Conservation (phyloP, 2,329 filamentous ascomycete genomes). For the Daldinia eschscholtzii region DNA sequence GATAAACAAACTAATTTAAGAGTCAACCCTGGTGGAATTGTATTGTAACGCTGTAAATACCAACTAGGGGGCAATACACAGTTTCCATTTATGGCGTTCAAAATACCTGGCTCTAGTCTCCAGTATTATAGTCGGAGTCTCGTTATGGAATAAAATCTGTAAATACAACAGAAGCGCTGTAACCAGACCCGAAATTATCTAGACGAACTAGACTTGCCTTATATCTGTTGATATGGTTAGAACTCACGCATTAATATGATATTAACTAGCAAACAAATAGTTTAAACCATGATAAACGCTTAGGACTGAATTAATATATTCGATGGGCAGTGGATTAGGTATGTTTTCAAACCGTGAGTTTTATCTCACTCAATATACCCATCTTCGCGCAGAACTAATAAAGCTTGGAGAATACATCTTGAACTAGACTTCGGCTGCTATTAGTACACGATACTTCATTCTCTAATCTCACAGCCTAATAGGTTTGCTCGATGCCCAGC, state of each 20-base stretch:
- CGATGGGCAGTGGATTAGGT: background rate
- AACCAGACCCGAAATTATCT: background rate
- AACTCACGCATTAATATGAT: background rate
- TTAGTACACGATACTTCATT: background rate
- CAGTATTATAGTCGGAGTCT: background rate
- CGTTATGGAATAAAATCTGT: constrained; percentile 3
- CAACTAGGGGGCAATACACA: constrained; percentile 38
- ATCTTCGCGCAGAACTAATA: background rate
- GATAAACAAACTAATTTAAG: constrained; percentile 63
- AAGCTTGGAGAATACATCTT: background rate
- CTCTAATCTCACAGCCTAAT: background rate
- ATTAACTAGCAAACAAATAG: background rate
- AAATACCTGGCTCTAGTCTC: constrained; percentile 4
- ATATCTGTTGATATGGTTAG: background rate
- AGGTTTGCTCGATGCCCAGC: background rate
- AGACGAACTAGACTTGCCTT: background rate
- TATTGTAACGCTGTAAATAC: constrained; percentile 43
- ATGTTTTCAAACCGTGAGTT: background rate
- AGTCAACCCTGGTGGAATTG: constrained; percentile 15
- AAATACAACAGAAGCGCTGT: background rate
- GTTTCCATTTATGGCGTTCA: constrained; percentile 40
- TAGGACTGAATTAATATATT: background rate
- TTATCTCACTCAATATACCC: background rate
- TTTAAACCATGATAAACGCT: background rate
- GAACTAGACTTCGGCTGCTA: background rate